phyloP scores from a whole-genome alignment of 768 basidiomycete genomes.

The Lactifluus piperatus region DNA sequence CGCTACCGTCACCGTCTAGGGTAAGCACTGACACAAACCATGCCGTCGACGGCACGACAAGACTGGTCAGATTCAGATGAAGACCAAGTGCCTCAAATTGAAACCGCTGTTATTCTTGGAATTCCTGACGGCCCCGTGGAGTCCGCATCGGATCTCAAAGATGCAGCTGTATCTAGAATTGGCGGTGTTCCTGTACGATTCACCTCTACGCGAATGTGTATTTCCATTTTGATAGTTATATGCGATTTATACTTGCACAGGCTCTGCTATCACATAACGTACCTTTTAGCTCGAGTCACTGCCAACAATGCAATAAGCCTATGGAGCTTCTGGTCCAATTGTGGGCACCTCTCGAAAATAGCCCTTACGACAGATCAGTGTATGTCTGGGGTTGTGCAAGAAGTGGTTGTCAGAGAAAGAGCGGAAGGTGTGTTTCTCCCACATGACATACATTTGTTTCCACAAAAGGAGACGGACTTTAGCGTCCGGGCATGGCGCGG shows the following conservation, averaged over 20 bases:
- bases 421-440: slow-evolving; percentile 59
- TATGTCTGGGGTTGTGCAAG: slow-evolving; percentile 81
- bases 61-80: slow-evolving; percentile 82
- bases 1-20: slow-evolving; percentile 1
- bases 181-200: slow-evolving; percentile 84
- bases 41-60: slow-evolving; percentile 40
- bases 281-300: slow-evolving; percentile 51
- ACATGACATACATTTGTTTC: neutral
- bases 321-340: slow-evolving; percentile 83
- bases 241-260: slow-evolving; percentile 35
- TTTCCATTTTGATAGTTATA: slow-evolving; percentile 33
- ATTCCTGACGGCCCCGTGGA: slow-evolving; percentile 69
- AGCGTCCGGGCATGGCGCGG: slow-evolving; percentile 82
- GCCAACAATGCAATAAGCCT: slow-evolving; percentile 59
- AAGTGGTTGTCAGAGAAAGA: slow-evolving; percentile 60
- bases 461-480: neutral
- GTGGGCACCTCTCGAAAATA: slow-evolving; percentile 85
- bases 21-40: slow-evolving; percentile 19
- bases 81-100: slow-evolving; percentile 43
- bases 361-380: slow-evolving; percentile 74
- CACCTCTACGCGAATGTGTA: slow-evolving; percentile 42
- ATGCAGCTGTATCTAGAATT: slow-evolving; percentile 82
- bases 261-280: slow-evolving; percentile 64
- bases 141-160: slow-evolving; percentile 47
- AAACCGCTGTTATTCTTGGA: slow-evolving; percentile 71